Percentiles rank a stretch among this genome's conserved stretches.
phyloP scores from a whole-genome alignment of 2,329 filamentous ascomycete species.

The Ilyonectria mors-panacis region DNA sequence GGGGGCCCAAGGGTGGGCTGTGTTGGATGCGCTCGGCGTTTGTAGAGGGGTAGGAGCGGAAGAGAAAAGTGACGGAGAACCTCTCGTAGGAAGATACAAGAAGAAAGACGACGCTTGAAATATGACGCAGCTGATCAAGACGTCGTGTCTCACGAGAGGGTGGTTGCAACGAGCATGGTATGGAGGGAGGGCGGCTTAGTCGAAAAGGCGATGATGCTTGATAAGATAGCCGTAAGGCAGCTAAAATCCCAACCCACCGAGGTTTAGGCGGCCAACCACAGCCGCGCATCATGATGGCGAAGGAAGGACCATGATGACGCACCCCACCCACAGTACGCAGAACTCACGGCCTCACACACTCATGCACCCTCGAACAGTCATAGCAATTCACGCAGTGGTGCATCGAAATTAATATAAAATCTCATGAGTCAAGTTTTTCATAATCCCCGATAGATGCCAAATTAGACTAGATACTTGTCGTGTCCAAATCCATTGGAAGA shows the following conservation, averaged over 20 bases:
- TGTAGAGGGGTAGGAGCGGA: constrained; percentile 19
- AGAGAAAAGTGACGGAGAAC: constrained; percentile 3
- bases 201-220: constrained; percentile 49
- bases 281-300: constrained; percentile 28
- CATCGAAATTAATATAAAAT: constrained; percentile 13
- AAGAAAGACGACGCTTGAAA: constrained; percentile 7
- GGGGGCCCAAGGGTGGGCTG: constrained; percentile 44
- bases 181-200: constrained; percentile 35
- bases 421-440: constrained; percentile 48
- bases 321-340: not conserved
- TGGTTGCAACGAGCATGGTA: constrained; percentile 35
- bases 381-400: not conserved
- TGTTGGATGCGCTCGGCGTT: constrained; percentile 31
- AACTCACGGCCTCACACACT: not conserved
- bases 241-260: constrained; percentile 39
- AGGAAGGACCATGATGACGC: constrained; percentile 5
- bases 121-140: not conserved
- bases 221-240: constrained; percentile 51
- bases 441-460: constrained; percentile 48
- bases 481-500: constrained; percentile 43
- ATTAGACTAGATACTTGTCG: constrained; percentile 44
- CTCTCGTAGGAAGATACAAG: not conserved
- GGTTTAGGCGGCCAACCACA: constrained; percentile 42
- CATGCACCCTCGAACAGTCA: not conserved
- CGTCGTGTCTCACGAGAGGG: constrained; percentile 27